Base-by-base conservation (phyloP, 495 filamentous ascomycete species). In the Halenospora varia region DNA sequence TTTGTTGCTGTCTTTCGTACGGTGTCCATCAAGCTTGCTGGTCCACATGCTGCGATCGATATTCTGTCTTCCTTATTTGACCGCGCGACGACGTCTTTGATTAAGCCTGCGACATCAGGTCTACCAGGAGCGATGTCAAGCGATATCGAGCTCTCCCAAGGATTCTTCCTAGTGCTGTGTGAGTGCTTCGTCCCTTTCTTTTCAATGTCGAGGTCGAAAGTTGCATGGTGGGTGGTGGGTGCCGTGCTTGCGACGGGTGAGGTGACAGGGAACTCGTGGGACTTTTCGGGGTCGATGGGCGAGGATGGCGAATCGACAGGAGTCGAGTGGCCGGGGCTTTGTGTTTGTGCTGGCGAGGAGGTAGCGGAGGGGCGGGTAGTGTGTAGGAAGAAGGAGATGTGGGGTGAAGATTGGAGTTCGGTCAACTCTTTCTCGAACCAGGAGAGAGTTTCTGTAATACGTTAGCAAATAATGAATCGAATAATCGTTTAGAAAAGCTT, bases 361-460 rank as follows among this genome's bases (percentile, higher is more conserved):
- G 26, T 17, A 25, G 49, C 3, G 13, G 60, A 23, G 15, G 46
- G 39, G 9, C 66, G 66, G n/a, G 77, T 82, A 10, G 82, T 63
- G 53, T 81, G 76, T 13, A 83, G 69, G 41, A 71, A 73, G 15
- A 82, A 55, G 11, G 72, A 69, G 25, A 80, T 68, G 19, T 73
- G 73, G 0, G 73, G 70, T 0, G 76, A 73, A 48, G 74, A 68
- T 18, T 67, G 66, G 6, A 82, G 67, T 41, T 70, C 66, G 1
- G 72, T 65, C 17, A 82, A 70, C 41, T 82, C 77, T 25, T 76
- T 70, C 24, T 70, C 68, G 62, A 82, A 82, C 79, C 79, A 82
- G 13, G 71, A 67, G 44, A 82, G 68, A 49, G 74, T 62, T 18
- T 73, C 73, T 74, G 35, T 26, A 48, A 35, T 44, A 46, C 57